Conservation (phyloP, 768 basidiomycete genomes). For the Tricholoma saponaceum region DNA sequence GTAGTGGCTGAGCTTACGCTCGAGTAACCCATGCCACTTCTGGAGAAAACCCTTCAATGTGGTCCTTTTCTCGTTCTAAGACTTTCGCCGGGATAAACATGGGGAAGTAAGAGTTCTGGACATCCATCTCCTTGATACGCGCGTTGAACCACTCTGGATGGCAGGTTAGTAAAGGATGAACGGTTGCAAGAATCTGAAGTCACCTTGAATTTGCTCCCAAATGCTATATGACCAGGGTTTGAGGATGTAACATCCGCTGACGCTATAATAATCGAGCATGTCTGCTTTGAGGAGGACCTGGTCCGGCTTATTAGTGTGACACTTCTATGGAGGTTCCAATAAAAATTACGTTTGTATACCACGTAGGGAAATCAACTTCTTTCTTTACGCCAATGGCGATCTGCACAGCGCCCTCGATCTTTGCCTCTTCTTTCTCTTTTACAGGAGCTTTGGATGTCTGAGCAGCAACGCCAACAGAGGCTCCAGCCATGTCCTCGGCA, state of each 20-base stretch:
- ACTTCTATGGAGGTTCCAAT: not conserved
- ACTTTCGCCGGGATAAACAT: constrained; percentile 96
- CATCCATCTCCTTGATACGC: constrained; percentile 89
- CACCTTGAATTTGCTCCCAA: constrained; percentile 95
- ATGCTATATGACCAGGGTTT: constrained; percentile 97
- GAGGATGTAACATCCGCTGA: constrained; percentile 98
- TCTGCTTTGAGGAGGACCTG: constrained; percentile 97
- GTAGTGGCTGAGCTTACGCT: constrained; percentile 34
- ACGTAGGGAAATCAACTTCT: constrained; percentile 89
- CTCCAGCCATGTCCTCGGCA: constrained; percentile 50
- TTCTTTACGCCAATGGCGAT: constrained; percentile 95
- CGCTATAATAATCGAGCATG: constrained; percentile 99
- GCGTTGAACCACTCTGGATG: constrained; percentile 84
- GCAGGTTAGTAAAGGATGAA: not conserved
- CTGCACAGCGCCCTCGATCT: constrained; percentile 85
- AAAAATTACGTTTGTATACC: constrained; percentile 82
- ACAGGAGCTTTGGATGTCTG: constrained; percentile 33
- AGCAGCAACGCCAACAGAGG: constrained; percentile 33
- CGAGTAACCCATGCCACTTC: constrained; percentile 99
- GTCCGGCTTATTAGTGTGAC: constrained; percentile 7
- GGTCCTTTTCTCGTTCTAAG: constrained; percentile 95
- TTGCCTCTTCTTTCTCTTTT: constrained; percentile 71
- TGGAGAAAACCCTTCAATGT: constrained; percentile 98
- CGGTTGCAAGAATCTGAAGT: not conserved
- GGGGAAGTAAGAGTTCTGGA: constrained; percentile 98